Base-by-base conservation (phyloP, 23 red algal species). In the Cyanidiococcus yangmingshanensis region DNA sequence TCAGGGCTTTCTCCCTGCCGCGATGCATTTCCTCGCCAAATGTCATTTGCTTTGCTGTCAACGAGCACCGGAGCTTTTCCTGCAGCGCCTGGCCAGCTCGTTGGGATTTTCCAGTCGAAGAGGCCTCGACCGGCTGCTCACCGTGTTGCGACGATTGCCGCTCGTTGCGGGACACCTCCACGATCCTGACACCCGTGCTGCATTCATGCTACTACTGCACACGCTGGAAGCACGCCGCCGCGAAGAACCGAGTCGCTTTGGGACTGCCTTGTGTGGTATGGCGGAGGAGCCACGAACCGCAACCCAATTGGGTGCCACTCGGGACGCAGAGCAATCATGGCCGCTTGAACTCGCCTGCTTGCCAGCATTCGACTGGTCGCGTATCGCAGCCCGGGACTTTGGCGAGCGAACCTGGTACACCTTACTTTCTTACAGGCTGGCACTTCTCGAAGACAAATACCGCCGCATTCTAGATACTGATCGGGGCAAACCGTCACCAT, bases 401-500 rank as follows among this genome's bases (percentile, higher is more conserved):
- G 63, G 63, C 63, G 63, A 71, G 32, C 63, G 63, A 7, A 71
- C 12, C 63, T 71, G 63, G 63, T 71, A 71, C 27, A 71, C 63
- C 16, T 29, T 71, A 29, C 63, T 71, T 7, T 25, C 63, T 7
- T 32, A 32, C n/a, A 12, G 63, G 7, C 63, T 25, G 63, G 21
- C 63, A 2, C 15, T 25, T 25, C n/a, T 35, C n/a, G 63, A 25
- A 7, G 63, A 71, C 63, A 71, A 30, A 29, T 17, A 32, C 16
- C 32, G 7, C 16, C 63, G 63, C 12, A 25, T 71, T 12, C 21
- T 71, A 7, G 63, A 71, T 71, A 71, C 63, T 12, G 63, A 71
- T 71, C 75, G 74, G 1, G 76, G 57, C 54, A 78, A 78, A 26
- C 83, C 83, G 34, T 75, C 83, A 25, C 40, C 83, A 29, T 86